phyloP scores from a whole-genome alignment of 106 monocot genomes.

The Dioscorea alata region DNA sequence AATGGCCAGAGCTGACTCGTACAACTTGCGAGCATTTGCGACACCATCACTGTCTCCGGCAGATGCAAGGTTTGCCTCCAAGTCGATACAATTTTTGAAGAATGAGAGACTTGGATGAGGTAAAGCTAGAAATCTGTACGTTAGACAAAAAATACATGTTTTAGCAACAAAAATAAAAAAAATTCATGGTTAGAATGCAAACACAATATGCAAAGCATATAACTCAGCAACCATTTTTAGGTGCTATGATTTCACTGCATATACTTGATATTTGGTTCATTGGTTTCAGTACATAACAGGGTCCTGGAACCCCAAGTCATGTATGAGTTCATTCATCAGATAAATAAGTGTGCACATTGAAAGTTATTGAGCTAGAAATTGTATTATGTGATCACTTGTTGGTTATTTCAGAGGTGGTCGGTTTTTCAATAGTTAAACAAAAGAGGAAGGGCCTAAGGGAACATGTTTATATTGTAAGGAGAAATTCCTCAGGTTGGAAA shows the following conservation, averaged over 20 bases:
- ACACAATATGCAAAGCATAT: background rate
- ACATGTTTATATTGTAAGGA: background rate
- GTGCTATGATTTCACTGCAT: background rate
- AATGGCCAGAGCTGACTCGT: slow-evolving; percentile 53
- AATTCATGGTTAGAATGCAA: background rate
- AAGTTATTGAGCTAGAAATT: background rate
- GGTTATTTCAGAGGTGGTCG: too few relatives aligned
- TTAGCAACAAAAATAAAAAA: background rate
- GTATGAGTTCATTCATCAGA: background rate
- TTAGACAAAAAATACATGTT: background rate
- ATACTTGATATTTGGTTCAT: too few relatives aligned
- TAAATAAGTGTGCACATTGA: background rate
- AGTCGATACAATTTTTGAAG: slow-evolving; percentile 66
- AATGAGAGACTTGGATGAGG: slow-evolving; percentile 72
- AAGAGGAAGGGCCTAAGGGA: background rate
- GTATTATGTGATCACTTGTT: background rate
- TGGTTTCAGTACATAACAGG: background rate
- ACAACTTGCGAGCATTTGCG: slow-evolving; percentile 54
- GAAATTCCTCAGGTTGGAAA: slow-evolving; percentile 1
- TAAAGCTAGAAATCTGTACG: slow-evolving; percentile 70
- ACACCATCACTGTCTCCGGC: slow-evolving; percentile 39
- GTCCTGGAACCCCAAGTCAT: background rate
- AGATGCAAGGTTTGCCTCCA: slow-evolving; percentile 61
- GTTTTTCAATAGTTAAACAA: too few relatives aligned
- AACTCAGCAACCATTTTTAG: background rate